Conservation (phyloP, 2,329 filamentous ascomycete species). For the Ceratocystis eucalypticola region DNA sequence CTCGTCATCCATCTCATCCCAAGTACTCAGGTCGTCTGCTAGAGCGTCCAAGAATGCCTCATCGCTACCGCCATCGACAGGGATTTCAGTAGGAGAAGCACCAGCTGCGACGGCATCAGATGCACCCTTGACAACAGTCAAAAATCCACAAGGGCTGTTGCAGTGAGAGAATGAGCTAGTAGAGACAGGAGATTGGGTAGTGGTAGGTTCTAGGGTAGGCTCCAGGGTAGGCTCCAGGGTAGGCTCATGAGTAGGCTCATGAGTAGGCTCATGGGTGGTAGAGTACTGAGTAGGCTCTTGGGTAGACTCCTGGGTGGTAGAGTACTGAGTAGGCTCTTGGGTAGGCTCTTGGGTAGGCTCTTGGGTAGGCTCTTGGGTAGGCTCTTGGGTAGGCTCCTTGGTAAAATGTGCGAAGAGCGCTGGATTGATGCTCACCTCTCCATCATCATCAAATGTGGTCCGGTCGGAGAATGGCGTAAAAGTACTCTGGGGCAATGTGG, state of each 20-base stretch:
- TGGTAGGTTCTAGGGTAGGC: neutral
- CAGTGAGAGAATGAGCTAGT: neutral
- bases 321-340: too few species aligned
- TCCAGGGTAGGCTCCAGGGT: neutral
- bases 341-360: neutral
- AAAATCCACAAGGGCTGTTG: neutral
- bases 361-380: neutral
- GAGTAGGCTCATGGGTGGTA: neutral
- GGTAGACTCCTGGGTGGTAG: too few species aligned
- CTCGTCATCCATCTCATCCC: neutral
- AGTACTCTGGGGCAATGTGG: neutral
- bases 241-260: neutral
- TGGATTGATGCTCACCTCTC: too few species aligned
- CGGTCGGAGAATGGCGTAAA: neutral
- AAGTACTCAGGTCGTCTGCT: too few species aligned
- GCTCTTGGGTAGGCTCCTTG: neutral
- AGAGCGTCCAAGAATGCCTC: too few species aligned
- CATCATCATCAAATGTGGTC: neutral
- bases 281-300: neutral
- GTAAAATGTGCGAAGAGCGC: neutral
- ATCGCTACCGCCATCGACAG: too few species aligned
- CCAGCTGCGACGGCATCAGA: constrained; percentile 3
- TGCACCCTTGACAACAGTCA: constrained; percentile 4
- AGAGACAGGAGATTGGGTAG: neutral
- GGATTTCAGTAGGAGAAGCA: too few species aligned